These are phyloP conservation scores for Xylaria cubensis DNA, from an alignment of 495 filamentous ascomycete species.

Conservation along the genomic window DNA sequence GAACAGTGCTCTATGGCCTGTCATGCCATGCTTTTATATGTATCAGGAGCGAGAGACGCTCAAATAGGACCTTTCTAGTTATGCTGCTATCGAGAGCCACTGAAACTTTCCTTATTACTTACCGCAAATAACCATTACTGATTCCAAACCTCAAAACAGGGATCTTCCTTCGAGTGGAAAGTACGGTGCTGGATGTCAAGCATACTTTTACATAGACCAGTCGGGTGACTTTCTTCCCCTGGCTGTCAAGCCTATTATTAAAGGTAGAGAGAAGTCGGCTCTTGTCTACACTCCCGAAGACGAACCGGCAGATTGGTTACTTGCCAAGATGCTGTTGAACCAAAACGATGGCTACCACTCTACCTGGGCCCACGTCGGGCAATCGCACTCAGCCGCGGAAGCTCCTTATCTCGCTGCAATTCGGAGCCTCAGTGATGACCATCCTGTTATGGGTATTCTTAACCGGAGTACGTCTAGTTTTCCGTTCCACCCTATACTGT, in stretches of 20 bases:
- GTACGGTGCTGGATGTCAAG: conserved; percentile 6
- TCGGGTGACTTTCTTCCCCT: conserved; percentile 8
- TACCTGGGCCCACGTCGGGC: conserved; percentile 39
- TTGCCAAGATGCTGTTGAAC: conserved; percentile 51
- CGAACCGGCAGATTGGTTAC: conserved; percentile 41
- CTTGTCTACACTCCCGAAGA: conserved; percentile 45
- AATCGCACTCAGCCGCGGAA: conserved; percentile 42
- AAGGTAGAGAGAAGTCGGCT: conserved; percentile 19
- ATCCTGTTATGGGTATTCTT: conserved; percentile 22
- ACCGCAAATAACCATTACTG: not conserved
- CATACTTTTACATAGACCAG: conserved; percentile 6
- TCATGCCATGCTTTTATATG: not conserved
- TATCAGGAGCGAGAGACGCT: not conserved
- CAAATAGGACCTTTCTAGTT: not conserved
- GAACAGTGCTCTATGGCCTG: not conserved
- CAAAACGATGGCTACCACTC: conserved; percentile 44
- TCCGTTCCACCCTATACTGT: not conserved
- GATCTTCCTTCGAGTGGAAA: conserved; percentile 7
- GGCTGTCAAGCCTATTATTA: conserved; percentile 9
- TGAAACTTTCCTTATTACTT: not conserved
- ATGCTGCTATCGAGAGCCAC: not conserved
- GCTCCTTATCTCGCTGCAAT: conserved; percentile 43
- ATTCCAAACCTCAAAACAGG: conserved; percentile 2
- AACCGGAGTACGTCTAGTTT: conserved; percentile 22
- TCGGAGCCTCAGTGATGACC: conserved; percentile 40